Conservation (phyloP, 768 basidiomycete species). For the Tylopilus vinaceipallidus region DNA sequence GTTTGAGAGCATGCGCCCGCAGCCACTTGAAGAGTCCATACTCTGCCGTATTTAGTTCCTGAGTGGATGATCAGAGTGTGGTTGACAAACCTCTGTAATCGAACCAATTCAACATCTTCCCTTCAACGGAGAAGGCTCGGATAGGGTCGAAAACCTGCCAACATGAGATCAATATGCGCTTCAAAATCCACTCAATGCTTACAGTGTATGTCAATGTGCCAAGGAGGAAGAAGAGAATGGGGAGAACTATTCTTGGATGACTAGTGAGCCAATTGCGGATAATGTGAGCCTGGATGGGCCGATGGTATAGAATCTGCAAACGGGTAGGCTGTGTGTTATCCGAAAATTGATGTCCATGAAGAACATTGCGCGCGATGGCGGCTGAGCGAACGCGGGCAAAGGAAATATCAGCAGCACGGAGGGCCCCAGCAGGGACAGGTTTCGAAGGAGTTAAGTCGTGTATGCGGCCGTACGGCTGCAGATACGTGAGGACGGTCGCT, state of each 20-base stretch:
- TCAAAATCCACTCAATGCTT: conserved; percentile 23
- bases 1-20: conserved; percentile 55
- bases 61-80: not conserved
- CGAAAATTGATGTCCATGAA: conserved; percentile 56
- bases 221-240: conserved; percentile 81
- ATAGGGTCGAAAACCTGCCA: conserved; percentile 88
- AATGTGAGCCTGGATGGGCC: conserved; percentile 61
- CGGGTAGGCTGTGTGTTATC: conserved; percentile 35
- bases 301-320: conserved; percentile 57
- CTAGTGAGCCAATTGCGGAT: conserved; percentile 76
- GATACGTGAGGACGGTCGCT: conserved; percentile 4
- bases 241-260: conserved; percentile 86
- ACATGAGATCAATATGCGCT: not conserved
- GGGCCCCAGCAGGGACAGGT: conserved; percentile 61
- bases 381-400: conserved; percentile 69
- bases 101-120: conserved; percentile 82
- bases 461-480: conserved; percentile 81
- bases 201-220: conserved; percentile 89
- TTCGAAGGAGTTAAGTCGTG: conserved; percentile 58
- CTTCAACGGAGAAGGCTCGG: conserved; percentile 77
- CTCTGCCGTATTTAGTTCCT: conserved; percentile 47
- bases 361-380: conserved; percentile 77
- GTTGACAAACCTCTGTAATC: conserved; percentile 60
- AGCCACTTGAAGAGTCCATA: conserved; percentile 79
- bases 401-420: conserved; percentile 61